phyloP scores from a whole-genome alignment of 2,329 filamentous ascomycete species.

The Ophiobolus disseminans region DNA sequence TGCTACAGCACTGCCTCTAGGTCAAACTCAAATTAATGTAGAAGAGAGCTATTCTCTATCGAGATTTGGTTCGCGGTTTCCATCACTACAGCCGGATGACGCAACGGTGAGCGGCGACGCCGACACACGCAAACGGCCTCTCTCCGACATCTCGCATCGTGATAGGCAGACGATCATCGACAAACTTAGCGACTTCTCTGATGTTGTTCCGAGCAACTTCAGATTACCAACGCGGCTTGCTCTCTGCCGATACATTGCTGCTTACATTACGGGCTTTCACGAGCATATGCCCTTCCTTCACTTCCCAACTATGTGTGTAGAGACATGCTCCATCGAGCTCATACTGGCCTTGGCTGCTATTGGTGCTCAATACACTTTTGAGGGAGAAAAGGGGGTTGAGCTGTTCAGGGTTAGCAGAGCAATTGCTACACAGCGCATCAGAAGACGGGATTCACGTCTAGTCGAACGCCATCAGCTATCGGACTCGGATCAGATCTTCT shows the following conservation, averaged over 20 bases:
- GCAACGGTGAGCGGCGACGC: conserved; percentile 17
- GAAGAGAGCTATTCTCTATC: conserved; percentile 45
- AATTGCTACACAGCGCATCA: conserved; percentile 61
- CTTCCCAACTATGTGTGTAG: conserved; percentile 68
- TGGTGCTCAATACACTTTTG: conserved; percentile 69
- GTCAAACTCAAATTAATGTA: conserved; percentile 21
- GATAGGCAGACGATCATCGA: conserved; percentile 58
- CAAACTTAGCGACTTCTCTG: conserved; percentile 67
- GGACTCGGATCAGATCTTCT: conserved; percentile 27
- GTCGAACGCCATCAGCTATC: conserved; percentile 34
- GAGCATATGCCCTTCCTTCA: conserved; percentile 70
- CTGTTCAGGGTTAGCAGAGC: conserved; percentile 65
- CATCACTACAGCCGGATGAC: conserved; percentile 50
- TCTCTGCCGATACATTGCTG: conserved; percentile 71
- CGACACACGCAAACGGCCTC: conserved; percentile 18
- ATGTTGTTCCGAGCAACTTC: conserved; percentile 67
- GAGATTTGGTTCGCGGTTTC: conserved; percentile 49
- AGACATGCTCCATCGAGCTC: conserved; percentile 71
- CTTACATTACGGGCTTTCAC: conserved; percentile 72
- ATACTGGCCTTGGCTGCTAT: conserved; percentile 72
- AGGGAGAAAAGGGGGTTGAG: conserved; percentile 59
- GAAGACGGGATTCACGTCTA: conserved; percentile 57
- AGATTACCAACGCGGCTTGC: conserved; percentile 73
- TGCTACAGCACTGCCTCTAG: conserved; percentile 4
- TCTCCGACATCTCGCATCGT: conserved; percentile 46